phyloP scores from a whole-genome alignment of 805 yeast species.

The Candida khao-thaluensis region DNA sequence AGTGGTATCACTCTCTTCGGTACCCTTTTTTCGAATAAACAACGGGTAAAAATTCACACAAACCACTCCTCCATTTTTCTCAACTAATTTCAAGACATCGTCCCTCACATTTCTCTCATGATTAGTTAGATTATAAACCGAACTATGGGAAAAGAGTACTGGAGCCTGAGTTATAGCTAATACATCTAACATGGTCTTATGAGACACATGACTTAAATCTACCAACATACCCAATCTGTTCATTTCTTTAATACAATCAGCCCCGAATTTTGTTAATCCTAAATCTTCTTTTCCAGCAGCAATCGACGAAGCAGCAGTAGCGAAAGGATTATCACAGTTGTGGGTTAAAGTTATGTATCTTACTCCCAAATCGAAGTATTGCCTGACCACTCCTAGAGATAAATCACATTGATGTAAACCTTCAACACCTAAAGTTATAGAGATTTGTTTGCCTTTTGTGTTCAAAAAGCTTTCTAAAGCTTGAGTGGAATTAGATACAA shows the following conservation, averaged over 20 bases:
- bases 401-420: constrained; percentile 54
- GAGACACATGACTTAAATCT: constrained; percentile 49
- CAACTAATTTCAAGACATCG: constrained; percentile 40
- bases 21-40: constrained; percentile 28
- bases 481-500: constrained; percentile 42
- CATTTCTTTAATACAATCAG: constrained; percentile 45
- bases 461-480: constrained; percentile 41
- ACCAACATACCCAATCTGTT: constrained; percentile 54
- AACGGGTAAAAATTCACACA: constrained; percentile 47
- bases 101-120: constrained; percentile 50
- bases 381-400: constrained; percentile 49
- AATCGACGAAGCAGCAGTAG: constrained; percentile 52
- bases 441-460: constrained; percentile 6
- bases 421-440: constrained; percentile 50
- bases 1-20: constrained; percentile 25
- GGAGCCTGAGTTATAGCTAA: constrained; percentile 43
- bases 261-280: constrained; percentile 45
- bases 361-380: constrained; percentile 51
- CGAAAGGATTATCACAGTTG: constrained; percentile 58
- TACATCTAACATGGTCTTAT: constrained; percentile 48
- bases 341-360: constrained; percentile 54
- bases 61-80: constrained; percentile 47
- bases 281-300: constrained; percentile 45
- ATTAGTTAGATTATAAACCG: constrained; percentile 39
- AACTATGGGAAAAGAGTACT: constrained; percentile 50